Base-by-base conservation (phyloP, 495 filamentous ascomycete genomes). In the Neurospora sp. region DNA sequence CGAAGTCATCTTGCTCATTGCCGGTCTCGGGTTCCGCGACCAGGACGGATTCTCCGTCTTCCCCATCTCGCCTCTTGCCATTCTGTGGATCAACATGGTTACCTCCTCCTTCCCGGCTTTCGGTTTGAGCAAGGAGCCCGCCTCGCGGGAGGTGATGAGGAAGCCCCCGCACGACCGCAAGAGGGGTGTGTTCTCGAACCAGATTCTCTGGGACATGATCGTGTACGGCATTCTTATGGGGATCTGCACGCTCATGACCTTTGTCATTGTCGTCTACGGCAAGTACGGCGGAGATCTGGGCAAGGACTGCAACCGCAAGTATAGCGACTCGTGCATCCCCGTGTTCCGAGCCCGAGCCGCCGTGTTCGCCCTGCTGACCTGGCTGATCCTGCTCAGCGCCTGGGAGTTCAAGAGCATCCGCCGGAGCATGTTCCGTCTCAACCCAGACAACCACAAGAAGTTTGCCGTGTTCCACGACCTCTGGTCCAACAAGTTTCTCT, bases 311-410 rank as follows among this genome's bases (percentile, higher is more conserved):
- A 94, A 94, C 80, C 82, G 86, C 43, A 73, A 74, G 13, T 90
- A 86, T 76, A 83, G 83, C 8, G 80, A 84, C 0, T 80, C 70
- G 40, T 94, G 92, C 81, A 82, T 83, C 0, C 82, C 86, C 13
- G 91, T 93, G 2, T 94, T 92, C 82, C 90, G 91, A 36, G 93
- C 92, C 19, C 87, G 93, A 17, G 91, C 92, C 1, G 90, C 93
- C 39, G 89, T 90, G 9, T 96, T 94, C 75, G 91, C 89, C 19
- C 91, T 90, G 66, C 85, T 94, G 21, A 93, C 92, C 0, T 94
- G 90, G 84, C 83, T 92, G 59, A 87, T 92, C 28, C 87, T 93
- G 8, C 85, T 93, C 75, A 89, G 87, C 34, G 92, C 92, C 4
- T 93, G 90, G 90, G 91, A 94, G 81, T 89, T 92, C 77, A 92